Evolutionary conservation across 2,329 filamentous ascomycete genomes (phyloP).

Genomic region (Aspergillus sp.): DNA sequence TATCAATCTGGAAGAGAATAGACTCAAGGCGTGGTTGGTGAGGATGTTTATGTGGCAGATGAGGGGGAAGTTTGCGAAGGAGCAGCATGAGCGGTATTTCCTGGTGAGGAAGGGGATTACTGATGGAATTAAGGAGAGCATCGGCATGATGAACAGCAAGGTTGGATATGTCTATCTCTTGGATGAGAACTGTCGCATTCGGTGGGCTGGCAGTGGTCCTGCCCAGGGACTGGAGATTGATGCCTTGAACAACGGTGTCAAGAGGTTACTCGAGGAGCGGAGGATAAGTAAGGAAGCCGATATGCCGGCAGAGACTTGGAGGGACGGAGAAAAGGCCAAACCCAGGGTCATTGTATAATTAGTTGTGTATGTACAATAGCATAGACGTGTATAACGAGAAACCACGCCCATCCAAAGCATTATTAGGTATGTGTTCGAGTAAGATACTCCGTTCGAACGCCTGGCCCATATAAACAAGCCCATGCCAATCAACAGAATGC

Average conservation of each 20-base stretch:
- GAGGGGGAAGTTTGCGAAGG: constrained; percentile 40
- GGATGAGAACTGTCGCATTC: constrained; percentile 78
- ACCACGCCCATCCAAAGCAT: background rate
- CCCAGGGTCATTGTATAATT: constrained; percentile 13
- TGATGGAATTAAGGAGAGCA: constrained; percentile 51
- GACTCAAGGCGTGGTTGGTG: constrained; percentile 54
- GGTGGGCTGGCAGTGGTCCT: constrained; percentile 76
- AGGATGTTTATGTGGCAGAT: constrained; percentile 48
- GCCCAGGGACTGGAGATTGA: constrained; percentile 37
- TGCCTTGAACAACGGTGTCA: constrained; percentile 36
- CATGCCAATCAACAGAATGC: background rate
- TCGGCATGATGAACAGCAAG: constrained; percentile 74
- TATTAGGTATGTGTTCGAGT: background rate
- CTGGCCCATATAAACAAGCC: constrained; percentile 2
- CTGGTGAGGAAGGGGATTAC: constrained; percentile 52
- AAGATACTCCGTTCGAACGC: background rate
- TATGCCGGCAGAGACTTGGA: constrained; percentile 15
- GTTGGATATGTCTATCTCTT: constrained; percentile 92
- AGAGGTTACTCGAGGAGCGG: constrained; percentile 37
- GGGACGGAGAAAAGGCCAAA: constrained; percentile 6
- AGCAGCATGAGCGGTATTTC: constrained; percentile 54
- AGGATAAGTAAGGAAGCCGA: constrained; percentile 18
- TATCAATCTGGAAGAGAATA: constrained; percentile 82
- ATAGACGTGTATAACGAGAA: constrained; percentile 6
- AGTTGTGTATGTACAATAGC: constrained; percentile 10